Evolutionary conservation across 2,329 filamentous ascomycete species (phyloP).

Genomic region (Xylariaceae sp.): DNA sequence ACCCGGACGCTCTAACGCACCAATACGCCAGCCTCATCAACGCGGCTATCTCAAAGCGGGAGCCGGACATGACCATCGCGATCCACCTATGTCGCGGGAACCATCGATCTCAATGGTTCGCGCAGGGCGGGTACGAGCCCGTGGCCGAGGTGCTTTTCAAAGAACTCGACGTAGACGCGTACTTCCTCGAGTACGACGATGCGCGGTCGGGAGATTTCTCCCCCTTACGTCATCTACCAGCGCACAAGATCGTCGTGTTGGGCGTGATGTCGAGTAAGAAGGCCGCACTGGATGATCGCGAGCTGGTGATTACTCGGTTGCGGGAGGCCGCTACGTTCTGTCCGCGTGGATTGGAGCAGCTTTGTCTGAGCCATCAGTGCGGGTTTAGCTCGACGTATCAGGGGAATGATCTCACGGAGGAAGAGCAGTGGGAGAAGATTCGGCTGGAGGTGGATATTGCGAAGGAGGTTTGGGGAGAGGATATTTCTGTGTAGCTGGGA

Average conservation of each 20-base stretch:
- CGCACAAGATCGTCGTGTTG: slow-evolving; percentile 50
- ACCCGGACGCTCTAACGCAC: slow-evolving; percentile 43
- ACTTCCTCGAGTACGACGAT: slow-evolving; percentile 57
- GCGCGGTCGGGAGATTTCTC: slow-evolving; percentile 51
- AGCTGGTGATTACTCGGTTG: slow-evolving; percentile 36
- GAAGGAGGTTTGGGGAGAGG: slow-evolving; percentile 51
- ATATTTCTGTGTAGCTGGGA: slow-evolving; percentile 26
- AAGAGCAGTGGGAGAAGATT: slow-evolving; percentile 55
- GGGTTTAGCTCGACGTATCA: slow-evolving; percentile 53
- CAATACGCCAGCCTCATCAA: slow-evolving; percentile 54
- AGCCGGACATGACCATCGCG: slow-evolving; percentile 49
- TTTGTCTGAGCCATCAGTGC: slow-evolving; percentile 54
- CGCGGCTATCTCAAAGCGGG: slow-evolving; percentile 46
- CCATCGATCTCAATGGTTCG: slow-evolving; percentile 53
- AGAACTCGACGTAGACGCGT: slow-evolving; percentile 51
- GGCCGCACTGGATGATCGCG: slow-evolving; percentile 48
- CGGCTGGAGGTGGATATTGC: slow-evolving; percentile 51
- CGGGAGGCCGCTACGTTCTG: slow-evolving; percentile 43
- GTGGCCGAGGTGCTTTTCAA: slow-evolving; percentile 54
- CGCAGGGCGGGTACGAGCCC: slow-evolving; percentile 53
- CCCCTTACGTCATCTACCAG: slow-evolving; percentile 49
- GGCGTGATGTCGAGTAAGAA: slow-evolving; percentile 54
- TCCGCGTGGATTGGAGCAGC: slow-evolving; percentile 48
- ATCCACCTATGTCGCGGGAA: slow-evolving; percentile 55
- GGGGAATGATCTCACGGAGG: slow-evolving; percentile 51